These are phyloP conservation scores for Brassica napus DNA, from an alignment of 345 rosid genomes.

Conservation along the genomic window Da-Ae NC_063438.1:23925001-23925500, in stretches of 20 bases:
- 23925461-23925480: background rate
- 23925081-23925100: conserved; percentile 85
- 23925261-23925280: conserved; percentile 96
- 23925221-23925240: conserved; percentile 91
- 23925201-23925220: conserved; percentile 99
- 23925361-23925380: conserved; percentile 77
- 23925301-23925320: conserved; percentile 65
- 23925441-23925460: too few relatives aligned
- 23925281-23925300: conserved; percentile 71
- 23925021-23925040: conserved; percentile 93
- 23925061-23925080: conserved; percentile 92
- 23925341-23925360: conserved; percentile 93
- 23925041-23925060: conserved; percentile 93
- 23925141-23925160: conserved; percentile 98
- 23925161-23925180: conserved; percentile 85
- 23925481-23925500: too few relatives aligned
- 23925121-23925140: conserved; percentile 94
- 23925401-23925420: conserved; percentile 2
- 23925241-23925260: conserved; percentile 95
- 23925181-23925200: conserved; percentile 91
- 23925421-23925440: background rate
- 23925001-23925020: conserved; percentile 84
- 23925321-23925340: conserved; percentile 94
- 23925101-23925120: conserved; percentile 89
- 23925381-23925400: conserved; percentile 57